Percentiles rank a stretch among this genome's conserved stretches.
These are phyloP conservation scores for Hypoxylon sp. DNA, from an alignment of 2,329 filamentous ascomycete genomes.

Conservation along the genomic window DNA sequence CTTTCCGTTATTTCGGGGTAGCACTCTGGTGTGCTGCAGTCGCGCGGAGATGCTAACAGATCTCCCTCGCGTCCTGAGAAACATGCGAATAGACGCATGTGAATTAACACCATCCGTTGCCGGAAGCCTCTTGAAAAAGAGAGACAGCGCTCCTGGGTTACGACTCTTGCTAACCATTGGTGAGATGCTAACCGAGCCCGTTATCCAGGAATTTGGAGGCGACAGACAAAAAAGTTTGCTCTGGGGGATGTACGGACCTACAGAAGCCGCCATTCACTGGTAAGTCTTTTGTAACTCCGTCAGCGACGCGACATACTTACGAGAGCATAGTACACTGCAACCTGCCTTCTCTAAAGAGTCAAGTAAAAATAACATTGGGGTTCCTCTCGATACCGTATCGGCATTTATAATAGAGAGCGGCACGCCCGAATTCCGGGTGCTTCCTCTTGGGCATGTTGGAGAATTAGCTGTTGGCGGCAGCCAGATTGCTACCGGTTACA, in stretches of 20 bases:
- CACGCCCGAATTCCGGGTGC: conserved; percentile 62
- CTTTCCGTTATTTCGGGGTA: conserved; percentile 83
- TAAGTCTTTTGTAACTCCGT: conserved; percentile 51
- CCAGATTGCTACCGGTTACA: conserved; percentile 84
- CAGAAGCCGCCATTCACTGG: conserved; percentile 92
- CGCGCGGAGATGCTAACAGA: conserved; percentile 81
- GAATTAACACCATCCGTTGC: conserved; percentile 93
- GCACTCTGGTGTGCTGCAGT: conserved; percentile 80
- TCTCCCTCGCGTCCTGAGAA: conserved; percentile 75
- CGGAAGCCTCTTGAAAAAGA: conserved; percentile 79
- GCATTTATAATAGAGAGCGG: conserved; percentile 76
- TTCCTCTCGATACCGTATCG: conserved; percentile 85
- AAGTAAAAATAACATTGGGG: conserved; percentile 79
- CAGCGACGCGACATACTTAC: conserved; percentile 17
- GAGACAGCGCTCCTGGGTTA: conserved; percentile 76
- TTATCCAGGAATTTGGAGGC: conserved; percentile 85
- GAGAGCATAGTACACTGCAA: conserved; percentile 74
- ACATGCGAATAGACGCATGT: conserved; percentile 81
- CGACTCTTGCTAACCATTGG: conserved; percentile 87
- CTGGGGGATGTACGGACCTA: conserved; percentile 95
- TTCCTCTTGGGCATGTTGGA: conserved; percentile 77
- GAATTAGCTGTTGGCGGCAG: conserved; percentile 86
- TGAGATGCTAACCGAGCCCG: conserved; percentile 87
- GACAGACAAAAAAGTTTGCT: conserved; percentile 73
- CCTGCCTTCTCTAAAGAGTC: conserved; percentile 70